A percentile compares a stretch with the other conserved stretches of the same genome.
Evolutionary conservation across 2,329 filamentous ascomycete species (phyloP).

Genomic region (Dryadomyces quercivorus): DNA sequence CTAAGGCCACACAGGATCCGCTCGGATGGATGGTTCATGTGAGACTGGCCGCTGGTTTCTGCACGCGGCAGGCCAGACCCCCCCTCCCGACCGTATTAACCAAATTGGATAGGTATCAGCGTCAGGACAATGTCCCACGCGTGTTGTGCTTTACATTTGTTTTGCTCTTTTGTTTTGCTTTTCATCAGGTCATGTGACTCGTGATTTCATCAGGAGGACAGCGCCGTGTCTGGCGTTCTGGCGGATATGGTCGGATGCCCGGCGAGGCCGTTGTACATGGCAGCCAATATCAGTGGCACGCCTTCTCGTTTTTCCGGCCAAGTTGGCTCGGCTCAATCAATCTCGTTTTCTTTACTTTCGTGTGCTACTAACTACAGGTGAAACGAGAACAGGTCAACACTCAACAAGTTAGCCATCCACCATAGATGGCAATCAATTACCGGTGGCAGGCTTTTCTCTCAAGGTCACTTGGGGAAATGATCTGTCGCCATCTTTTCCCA

Average conservation of each 20-base stretch:
- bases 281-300: not conserved
- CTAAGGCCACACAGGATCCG: not conserved
- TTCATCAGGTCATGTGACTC: not conserved
- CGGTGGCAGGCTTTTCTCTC: not conserved
- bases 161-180: not conserved
- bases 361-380: too few species aligned
- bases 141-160: not conserved
- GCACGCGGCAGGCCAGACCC: too few species aligned
- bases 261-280: not conserved
- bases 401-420: too few species aligned
- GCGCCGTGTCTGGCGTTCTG: not conserved
- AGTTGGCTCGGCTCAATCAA: not conserved
- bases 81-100: too few species aligned
- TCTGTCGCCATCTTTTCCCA: constrained; percentile 32
- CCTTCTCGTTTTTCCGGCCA: not conserved
- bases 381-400: not conserved
- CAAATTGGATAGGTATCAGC: too few species aligned
- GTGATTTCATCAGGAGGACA: not conserved
- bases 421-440: not conserved
- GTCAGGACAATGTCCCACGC: too few species aligned
- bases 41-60: not conserved
- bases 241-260: not conserved
- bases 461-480: not conserved
- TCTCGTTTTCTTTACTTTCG: not conserved
- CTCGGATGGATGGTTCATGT: not conserved